These are phyloP conservation scores for Hanseniaspora valbyensis DNA, from an alignment of 805 yeast species.

Conservation along the genomic window DNA sequence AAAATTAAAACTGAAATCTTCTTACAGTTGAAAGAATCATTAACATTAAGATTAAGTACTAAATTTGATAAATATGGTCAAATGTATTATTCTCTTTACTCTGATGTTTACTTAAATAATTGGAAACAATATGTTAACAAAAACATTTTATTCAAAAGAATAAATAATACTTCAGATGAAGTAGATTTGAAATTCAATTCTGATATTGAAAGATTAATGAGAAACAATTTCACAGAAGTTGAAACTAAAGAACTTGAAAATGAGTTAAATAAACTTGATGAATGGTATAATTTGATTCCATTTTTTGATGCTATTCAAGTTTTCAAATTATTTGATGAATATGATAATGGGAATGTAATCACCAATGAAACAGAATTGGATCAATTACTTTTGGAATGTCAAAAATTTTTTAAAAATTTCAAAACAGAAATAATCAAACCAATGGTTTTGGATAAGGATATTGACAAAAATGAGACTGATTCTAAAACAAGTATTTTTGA, in stretches of 20 bases:
- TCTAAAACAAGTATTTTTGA: constrained; percentile 27
- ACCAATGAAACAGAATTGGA: constrained; percentile 42
- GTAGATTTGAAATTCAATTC: constrained; percentile 55
- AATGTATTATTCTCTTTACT: constrained; percentile 43
- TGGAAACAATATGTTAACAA: constrained; percentile 40
- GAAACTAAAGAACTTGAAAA: not conserved
- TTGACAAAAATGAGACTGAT: constrained; percentile 16
- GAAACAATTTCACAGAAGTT: constrained; percentile 33
- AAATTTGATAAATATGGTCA: constrained; percentile 39
- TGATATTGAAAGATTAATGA: constrained; percentile 67
- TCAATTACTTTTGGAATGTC: constrained; percentile 46
- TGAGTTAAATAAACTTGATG: constrained; percentile 17
- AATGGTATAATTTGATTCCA: constrained; percentile 51
- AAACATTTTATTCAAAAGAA: constrained; percentile 40
- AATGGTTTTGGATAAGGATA: constrained; percentile 38
- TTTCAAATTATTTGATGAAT: constrained; percentile 40
- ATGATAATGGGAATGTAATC: not conserved
- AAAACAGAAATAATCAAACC: constrained; percentile 64
- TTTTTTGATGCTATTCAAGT: constrained; percentile 76
- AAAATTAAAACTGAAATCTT: constrained; percentile 67
- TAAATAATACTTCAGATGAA: constrained; percentile 17
- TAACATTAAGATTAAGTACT: constrained; percentile 49
- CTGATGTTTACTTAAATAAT: constrained; percentile 39
- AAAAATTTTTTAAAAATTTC: constrained; percentile 59
- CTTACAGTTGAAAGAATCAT: constrained; percentile 52